Evolutionary conservation across 1,139 yeast genomes (phyloP).

Genomic region (Spencermartinsiella ligniputridi): DNA sequence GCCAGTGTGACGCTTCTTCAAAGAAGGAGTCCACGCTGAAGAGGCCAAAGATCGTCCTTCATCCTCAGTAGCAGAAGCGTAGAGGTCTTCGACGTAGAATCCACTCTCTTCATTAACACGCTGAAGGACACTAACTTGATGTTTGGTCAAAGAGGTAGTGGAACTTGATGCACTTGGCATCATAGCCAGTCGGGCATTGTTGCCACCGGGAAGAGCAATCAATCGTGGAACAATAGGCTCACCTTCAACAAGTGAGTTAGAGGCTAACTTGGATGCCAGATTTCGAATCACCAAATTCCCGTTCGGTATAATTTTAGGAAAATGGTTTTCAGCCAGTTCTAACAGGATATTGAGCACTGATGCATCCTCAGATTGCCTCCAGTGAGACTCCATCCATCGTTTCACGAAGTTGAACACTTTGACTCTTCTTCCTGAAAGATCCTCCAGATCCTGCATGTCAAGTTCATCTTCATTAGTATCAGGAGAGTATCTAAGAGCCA

Average conservation of each 20-base stretch:
- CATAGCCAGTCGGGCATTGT: neutral
- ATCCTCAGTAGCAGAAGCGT: slow-evolving; percentile 8
- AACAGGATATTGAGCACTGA: slow-evolving; percentile 60
- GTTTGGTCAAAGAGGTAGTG: slow-evolving; percentile 12
- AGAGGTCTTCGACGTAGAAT: slow-evolving; percentile 9
- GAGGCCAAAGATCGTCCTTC: slow-evolving; percentile 14
- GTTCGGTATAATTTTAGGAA: slow-evolving; percentile 19
- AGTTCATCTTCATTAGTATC: slow-evolving; percentile 37
- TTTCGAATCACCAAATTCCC: slow-evolving; percentile 26
- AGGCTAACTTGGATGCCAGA: slow-evolving; percentile 23
- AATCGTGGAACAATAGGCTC: slow-evolving; percentile 26
- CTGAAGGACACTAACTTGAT: slow-evolving; percentile 16
- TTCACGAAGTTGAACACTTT: slow-evolving; percentile 65
- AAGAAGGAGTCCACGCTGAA: slow-evolving; percentile 8
- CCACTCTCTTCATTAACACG: slow-evolving; percentile 18
- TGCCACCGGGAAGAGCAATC: slow-evolving; percentile 8
- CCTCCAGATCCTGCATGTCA: slow-evolving; percentile 27
- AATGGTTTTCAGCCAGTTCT: slow-evolving; percentile 64
- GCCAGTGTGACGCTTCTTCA: neutral
- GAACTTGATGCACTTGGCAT: neutral
- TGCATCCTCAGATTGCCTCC: slow-evolving; percentile 65
- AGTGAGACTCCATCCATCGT: slow-evolving; percentile 84
- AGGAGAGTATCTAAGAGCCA: slow-evolving; percentile 63
- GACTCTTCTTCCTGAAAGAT: slow-evolving; percentile 54
- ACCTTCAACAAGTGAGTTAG: slow-evolving; percentile 20